Base-by-base conservation (phyloP, 179 eudicot genomes). In the Vitellaria paradoxa region DNA sequence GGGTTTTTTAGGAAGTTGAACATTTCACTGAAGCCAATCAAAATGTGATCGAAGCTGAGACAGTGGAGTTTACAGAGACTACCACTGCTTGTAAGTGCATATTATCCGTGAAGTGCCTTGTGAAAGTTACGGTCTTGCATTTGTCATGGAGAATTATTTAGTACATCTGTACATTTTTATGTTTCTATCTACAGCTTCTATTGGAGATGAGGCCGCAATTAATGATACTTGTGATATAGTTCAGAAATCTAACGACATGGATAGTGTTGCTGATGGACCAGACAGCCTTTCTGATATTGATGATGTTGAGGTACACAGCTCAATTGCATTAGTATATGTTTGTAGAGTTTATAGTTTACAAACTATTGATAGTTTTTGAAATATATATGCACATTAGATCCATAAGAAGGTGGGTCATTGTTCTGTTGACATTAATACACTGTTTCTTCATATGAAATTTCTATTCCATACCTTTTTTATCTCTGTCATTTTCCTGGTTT, bases 211-310 rank as follows among this genome's bases (percentile, higher is more conserved):
- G 24, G 46, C 45, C 49, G 15, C 24, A 53, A 30, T 30, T 47
- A 53, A 52, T 47, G 57, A 47, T 49, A 55, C 21, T n/a, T 53
- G 56, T 53, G 75, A 30, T 17, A 18, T 55, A 17, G 55, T 26
- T 18, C 49, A 53, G 23, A 53, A 72, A n/a, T 72, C 23, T 30
- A 72, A 26, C 18, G 49, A 72, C n/a, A 30, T 30, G 11, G 37
- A 55, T 53, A 55, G 24, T 72, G 61, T 68, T 52, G 64, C 62
- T 40, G 87, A 86, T 53, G 91, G 89, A 75, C 78, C 92, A 63
- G 97, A 83, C 50, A 89, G 68, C 75, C 81, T 90, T 77, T 85
- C 89, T 49, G 93, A 91, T 76, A 88, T 91, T 78, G 97, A 92
- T 86, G 97, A 90, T 72, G 80, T 67, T 66, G 97, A 92, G 94